Evolutionary conservation across 805 yeast genomes (phyloP).

Genomic region (Scheffersomyces amazonensis): DNA sequence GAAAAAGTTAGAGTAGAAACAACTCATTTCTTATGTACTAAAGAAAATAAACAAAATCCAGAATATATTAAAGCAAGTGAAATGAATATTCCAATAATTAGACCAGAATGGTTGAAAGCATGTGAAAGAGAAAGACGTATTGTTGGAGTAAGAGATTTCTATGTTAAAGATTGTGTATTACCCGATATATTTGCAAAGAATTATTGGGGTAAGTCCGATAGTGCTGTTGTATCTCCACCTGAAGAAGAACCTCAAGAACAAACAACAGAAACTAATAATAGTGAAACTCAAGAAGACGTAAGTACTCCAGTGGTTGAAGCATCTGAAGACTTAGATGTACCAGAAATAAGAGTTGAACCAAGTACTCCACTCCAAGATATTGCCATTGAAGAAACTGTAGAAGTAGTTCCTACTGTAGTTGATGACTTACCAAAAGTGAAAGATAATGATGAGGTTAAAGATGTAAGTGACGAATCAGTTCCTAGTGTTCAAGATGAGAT

Average conservation of each 20-base stretch:
- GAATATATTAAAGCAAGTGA: constrained; percentile 79
- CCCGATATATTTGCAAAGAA: constrained; percentile 42
- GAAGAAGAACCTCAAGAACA: neutral
- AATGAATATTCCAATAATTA: constrained; percentile 85
- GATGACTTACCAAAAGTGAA: neutral
- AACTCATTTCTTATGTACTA: constrained; percentile 82
- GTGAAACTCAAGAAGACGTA: neutral
- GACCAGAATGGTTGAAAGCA: constrained; percentile 97
- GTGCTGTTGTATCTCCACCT: constrained; percentile 1
- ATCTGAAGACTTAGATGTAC: constrained; percentile 2
- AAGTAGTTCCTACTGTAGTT: neutral
- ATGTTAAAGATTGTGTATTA: constrained; percentile 53
- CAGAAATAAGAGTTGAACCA: constrained; percentile 3
- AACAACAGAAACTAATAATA: neutral
- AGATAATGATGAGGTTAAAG: constrained; percentile 7
- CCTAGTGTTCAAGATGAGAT: constrained; percentile 2
- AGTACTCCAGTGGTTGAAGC: neutral
- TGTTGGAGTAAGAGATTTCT: constrained; percentile 89
- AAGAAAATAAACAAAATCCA: constrained; percentile 56
- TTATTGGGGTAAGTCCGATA: constrained; percentile 26
- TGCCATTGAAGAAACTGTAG: neutral
- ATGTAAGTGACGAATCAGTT: neutral
- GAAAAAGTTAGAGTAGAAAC: constrained; percentile 79
- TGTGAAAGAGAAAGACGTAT: constrained; percentile 86
- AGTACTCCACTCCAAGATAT: constrained; percentile 7